Percentiles rank a stretch among this genome's conserved stretches.
Evolutionary conservation across 495 filamentous ascomycete genomes (phyloP).

Genomic region (Penicillium simplicissimum): DNA sequence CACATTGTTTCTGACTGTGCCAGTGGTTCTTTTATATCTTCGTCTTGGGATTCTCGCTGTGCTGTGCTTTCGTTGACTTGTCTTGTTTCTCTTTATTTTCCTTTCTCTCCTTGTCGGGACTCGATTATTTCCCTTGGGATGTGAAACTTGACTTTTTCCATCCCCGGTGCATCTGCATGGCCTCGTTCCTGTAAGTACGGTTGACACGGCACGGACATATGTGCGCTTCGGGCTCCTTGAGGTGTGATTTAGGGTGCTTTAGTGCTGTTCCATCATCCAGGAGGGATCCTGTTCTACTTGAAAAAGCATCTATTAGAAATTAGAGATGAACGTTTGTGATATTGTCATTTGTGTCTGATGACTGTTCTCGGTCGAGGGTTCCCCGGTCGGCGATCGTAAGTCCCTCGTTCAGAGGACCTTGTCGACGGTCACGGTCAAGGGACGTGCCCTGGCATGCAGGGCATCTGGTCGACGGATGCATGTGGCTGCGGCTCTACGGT

Average conservation of each 20-base stretch:
- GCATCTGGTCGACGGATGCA: background rate
- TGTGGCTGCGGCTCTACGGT: background rate
- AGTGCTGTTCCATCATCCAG: conserved; percentile 6
- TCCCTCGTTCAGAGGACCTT: no score
- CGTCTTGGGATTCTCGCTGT: background rate
- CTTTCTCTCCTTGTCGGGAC: conserved; percentile 11
- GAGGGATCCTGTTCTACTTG: conserved; percentile 22
- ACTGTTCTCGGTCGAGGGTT: background rate
- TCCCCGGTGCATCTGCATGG: conserved; percentile 32
- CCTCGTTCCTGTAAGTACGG: conserved; percentile 31
- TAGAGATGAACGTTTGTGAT: conserved; percentile 22
- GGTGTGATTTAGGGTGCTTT: conserved; percentile 30
- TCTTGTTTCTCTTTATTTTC: conserved; percentile 16
- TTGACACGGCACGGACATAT: conserved; percentile 32
- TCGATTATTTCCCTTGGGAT: conserved; percentile 10
- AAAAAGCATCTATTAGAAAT: conserved; percentile 34
- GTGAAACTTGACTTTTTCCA: conserved; percentile 11
- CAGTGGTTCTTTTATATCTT: conserved; percentile 8
- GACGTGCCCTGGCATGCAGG: background rate
- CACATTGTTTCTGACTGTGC: background rate
- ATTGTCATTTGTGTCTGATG: background rate
- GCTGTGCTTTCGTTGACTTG: conserved; percentile 18
- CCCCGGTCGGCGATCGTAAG: no score
- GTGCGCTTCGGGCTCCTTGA: conserved; percentile 23
- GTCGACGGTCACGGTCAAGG: background rate